Percentiles rank a stretch among this genome's conserved stretches.
phyloP scores from a whole-genome alignment of 495 filamentous ascomycete genomes.

The Aspergillus egyptiacus region DNA sequence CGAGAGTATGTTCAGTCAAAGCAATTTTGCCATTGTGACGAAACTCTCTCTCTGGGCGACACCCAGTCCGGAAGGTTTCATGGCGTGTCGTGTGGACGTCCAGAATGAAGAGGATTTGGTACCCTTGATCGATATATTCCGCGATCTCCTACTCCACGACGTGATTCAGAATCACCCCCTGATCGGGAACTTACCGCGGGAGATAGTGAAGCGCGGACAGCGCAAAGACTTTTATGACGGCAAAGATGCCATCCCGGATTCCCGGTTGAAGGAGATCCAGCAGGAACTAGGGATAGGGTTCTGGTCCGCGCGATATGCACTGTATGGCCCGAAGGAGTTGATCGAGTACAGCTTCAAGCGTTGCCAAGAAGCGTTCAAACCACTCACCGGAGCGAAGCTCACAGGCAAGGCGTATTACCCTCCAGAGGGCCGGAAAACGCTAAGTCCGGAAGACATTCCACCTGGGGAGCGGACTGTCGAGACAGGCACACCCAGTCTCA shows the following conservation, averaged over 20 bases:
- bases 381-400: neutral
- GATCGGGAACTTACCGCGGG: slow-evolving; percentile 17
- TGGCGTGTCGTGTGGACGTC: slow-evolving; percentile 11
- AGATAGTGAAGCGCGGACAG: neutral
- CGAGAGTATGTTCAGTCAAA: slow-evolving; percentile 55
- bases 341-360: too few species aligned
- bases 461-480: neutral
- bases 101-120: neutral
- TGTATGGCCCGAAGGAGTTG: slow-evolving; percentile 2
- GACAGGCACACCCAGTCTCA: neutral
- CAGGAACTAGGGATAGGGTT: neutral
- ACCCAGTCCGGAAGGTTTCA: slow-evolving; percentile 36
- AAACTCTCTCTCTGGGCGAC: slow-evolving; percentile 56
- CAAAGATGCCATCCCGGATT: slow-evolving; percentile 1
- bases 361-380: neutral
- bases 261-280: neutral
- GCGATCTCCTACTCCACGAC: neutral
- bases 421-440: neutral
- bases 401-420: too few species aligned
- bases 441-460: neutral
- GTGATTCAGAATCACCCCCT: slow-evolving; percentile 5
- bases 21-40: slow-evolving; percentile 52
- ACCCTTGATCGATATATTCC: neutral
- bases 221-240: neutral
- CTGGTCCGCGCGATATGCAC: neutral